Percentiles rank a stretch among this genome's conserved stretches.
Conservation (phyloP, 352 stramenopile species). For the Phytophthora colocasiae region DNA sequence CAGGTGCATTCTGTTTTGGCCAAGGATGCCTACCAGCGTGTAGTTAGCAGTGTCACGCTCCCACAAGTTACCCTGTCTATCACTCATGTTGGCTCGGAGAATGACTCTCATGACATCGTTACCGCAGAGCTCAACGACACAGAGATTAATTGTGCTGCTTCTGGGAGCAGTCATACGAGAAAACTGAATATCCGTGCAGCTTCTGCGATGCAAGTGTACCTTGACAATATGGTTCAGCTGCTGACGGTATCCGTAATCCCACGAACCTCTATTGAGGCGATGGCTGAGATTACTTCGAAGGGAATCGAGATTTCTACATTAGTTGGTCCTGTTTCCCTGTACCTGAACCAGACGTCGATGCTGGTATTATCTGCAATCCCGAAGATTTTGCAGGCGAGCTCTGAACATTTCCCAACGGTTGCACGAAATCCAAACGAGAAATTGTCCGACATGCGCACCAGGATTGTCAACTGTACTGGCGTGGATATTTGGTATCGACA, state of each 20-base stretch:
- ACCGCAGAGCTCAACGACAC: conserved; percentile 60
- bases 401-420: background rate
- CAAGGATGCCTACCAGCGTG: conserved; percentile 49
- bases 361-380: conserved; percentile 66
- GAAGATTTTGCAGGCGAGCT: conserved; percentile 40
- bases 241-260: conserved; percentile 74
- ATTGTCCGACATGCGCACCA: conserved; percentile 69
- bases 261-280: conserved; percentile 51
- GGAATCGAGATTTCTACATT: conserved; percentile 57
- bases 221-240: conserved; percentile 80
- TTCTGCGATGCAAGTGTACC: conserved; percentile 58
- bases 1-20: conserved; percentile 58
- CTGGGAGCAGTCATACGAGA: conserved; percentile 26
- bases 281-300: conserved; percentile 39
- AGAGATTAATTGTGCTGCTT: conserved; percentile 36
- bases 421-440: conserved; percentile 26
- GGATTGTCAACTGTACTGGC: conserved; percentile 53
- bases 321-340: conserved; percentile 59
- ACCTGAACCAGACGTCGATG: conserved; percentile 77
- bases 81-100: conserved; percentile 46
- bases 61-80: conserved; percentile 49
- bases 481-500: conserved; percentile 71
- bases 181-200: conserved; percentile 45
- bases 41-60: conserved; percentile 41
- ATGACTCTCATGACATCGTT: conserved; percentile 67